Evolutionary conservation across 495 filamentous ascomycete genomes (phyloP), one percentile per base, ranked within the genome.

Genomic region (Amphirosellinia nigrospora): DNA sequence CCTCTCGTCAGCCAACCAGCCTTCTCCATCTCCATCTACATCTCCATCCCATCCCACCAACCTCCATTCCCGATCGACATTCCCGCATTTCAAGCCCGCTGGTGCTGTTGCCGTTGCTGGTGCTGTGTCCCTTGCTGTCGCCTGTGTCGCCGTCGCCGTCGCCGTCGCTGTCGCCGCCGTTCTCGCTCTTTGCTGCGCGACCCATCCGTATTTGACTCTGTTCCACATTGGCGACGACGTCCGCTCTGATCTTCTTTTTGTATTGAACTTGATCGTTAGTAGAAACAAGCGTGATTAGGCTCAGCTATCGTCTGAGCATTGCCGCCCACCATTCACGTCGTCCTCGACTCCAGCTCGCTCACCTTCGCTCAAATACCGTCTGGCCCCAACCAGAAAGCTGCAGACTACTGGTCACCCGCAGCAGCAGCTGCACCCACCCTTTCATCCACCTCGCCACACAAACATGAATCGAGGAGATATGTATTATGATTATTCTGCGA

Each of bases 401-500:
- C 76, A 74, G 76, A 64, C 74, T 74, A 71, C 74, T 76, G 74
- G 74, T 70, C 75, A 70, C 73, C 75, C 65, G 66, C 72, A 76
- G 76, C 76, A 73, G 76, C 70, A 70, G 75, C 73, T 78, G 76
- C 72, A 71, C 46, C 32, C 58, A 59, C 55, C 58, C 67, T 50
- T 67, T 59, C 56, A 55, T 59, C 74, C 66, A 72, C 70, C 28
- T 60, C 68, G 9, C 52, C 28, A 4, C 72, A 73, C 77, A 76
- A 86, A 79, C 78, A 89, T 85, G 84, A 86, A 86, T 81, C 86
- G 87, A 79, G 87, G 87, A 78, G 80, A 83, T 38, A 82, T 82
- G 77, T 81, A 81, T 72, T 76, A 81, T 68, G 75, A 80, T 59
- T 82, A 82, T 43, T 62, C 75, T 19, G 64, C 72, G 13, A 23